A percentile compares a stretch with the other conserved stretches of the same genome.
These are phyloP conservation scores for Penstemon barbatus DNA, from an alignment of 257 asterid species.

Conservation along the genomic window DNA sequence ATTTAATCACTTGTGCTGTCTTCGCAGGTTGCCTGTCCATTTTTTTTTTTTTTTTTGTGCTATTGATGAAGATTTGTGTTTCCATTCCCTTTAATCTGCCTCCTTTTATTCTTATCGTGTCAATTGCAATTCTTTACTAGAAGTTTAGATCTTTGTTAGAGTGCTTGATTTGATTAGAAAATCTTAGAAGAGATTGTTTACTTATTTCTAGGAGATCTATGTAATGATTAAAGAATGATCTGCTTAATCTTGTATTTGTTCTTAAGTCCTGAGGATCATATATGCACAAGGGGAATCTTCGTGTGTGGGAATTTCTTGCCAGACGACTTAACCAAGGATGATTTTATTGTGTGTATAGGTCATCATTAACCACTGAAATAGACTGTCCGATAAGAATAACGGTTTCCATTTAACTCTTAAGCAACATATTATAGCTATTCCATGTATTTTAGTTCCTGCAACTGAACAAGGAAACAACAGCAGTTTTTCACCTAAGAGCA, in stretches of 20 bases:
- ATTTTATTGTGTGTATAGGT: background rate
- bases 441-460: slow-evolving; percentile 18
- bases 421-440: slow-evolving; percentile 2
- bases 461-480: slow-evolving; percentile 10
- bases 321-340: background rate
- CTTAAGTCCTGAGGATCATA: background rate
- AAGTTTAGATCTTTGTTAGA: slow-evolving; percentile 7
- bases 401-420: slow-evolving; percentile 3
- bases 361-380: background rate
- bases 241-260: background rate
- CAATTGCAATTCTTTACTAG: slow-evolving; percentile 13
- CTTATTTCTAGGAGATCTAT: slow-evolving; percentile 4
- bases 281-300: background rate
- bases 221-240: background rate
- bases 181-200: slow-evolving; percentile 4
- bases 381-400: slow-evolving; percentile 9
- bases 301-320: slow-evolving; percentile 3
- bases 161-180: slow-evolving; percentile 20
- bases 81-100: slow-evolving; percentile 12
- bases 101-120: slow-evolving; percentile 13
- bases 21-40: background rate
- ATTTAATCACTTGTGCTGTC: slow-evolving; percentile 13
- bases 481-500: slow-evolving; percentile 7
- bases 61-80: slow-evolving; percentile 11
- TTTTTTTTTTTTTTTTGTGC: background rate